Evolutionary conservation across 805 yeast genomes (phyloP), one percentile per base, ranked within the genome.

Genomic region (Hyphopichia homilentoma): DNA sequence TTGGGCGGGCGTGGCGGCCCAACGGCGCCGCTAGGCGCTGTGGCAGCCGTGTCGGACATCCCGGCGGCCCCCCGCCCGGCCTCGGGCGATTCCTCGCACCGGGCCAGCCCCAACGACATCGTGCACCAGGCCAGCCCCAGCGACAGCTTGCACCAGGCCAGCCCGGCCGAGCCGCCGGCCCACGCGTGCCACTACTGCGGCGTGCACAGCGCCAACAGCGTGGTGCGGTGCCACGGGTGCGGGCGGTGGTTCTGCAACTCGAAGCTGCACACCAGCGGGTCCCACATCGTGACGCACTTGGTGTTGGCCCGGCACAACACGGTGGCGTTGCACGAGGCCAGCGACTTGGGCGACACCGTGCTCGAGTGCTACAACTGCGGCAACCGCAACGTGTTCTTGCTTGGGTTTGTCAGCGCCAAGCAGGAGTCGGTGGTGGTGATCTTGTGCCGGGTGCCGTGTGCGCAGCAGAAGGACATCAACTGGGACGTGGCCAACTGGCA

Each of bases 401-500:
- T 89, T 23, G 97, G 97, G 0, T 87, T 81, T 57, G 93, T 89
- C 11, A 73, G 88, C 16, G 96, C 96, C 4, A 85, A 84, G 50
- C 75, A 80, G 37, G 94, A 86, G 44, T 79, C 88, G 4, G 88
- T 87, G 23, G 89, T 89, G 38, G 95, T 89, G 4, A 72, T 88
- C 26, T 58, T 89, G 29, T 89, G 97, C 59, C 77, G 97, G 35
- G 65, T 85, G 34, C 96, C 96, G 1, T 89, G 97, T 57, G 81
- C 95, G 1, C 88, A 80, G 50, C 57, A 70, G 6, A 79, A 82
- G 43, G 86, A 83, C 54, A 61, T 73, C 18, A 79, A 81, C 47
- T 89, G 96, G 97, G 95, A 87, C 47, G 80, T 89, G 0, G 74
- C 69, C 25, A 82, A 84, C 39, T 89, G 97, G 97, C 86, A 82